Percentiles rank a stretch among this genome's conserved stretches.
Conservation (phyloP, 805 yeast species). For the Starmerella bacillaris region DNA sequence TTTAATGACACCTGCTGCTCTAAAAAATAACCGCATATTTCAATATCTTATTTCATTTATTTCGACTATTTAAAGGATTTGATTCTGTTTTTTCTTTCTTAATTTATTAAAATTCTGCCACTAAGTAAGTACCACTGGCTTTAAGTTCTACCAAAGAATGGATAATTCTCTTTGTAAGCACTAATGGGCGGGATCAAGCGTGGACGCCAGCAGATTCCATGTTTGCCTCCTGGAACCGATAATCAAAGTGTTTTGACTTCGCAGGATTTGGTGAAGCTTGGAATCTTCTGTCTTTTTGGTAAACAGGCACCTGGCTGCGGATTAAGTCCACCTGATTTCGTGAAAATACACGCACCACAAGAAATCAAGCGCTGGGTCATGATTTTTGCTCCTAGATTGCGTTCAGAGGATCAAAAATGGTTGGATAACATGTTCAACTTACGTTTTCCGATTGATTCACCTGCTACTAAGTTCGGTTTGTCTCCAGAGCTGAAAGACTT, state of each 20-base stretch:
- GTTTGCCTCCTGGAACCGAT: background rate
- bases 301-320: background rate
- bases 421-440: background rate
- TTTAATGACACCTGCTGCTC: too few relatives aligned
- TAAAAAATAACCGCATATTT: too few relatives aligned
- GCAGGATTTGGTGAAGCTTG: conserved; percentile 4
- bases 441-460: background rate
- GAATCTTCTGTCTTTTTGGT: conserved; percentile 1
- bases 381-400: conserved; percentile 3
- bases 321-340: background rate
- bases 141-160: too few relatives aligned
- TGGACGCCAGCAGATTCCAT: background rate
- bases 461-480: background rate
- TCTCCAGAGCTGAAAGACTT: background rate
- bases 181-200: too few relatives aligned
- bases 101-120: too few relatives aligned
- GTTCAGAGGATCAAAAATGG: background rate
- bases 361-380: conserved; percentile 5
- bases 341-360: conserved; percentile 1
- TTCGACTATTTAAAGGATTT: too few relatives aligned
- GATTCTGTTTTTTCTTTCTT: too few relatives aligned
- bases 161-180: too few relatives aligned
- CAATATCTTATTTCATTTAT: too few relatives aligned
- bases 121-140: too few relatives aligned
- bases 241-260: background rate